Evolutionary conservation across 371 early-diverging fungal genomes (phyloP), one percentile per base, ranked within the genome.

Genomic region (Phascolomyces articulosus): DNA sequence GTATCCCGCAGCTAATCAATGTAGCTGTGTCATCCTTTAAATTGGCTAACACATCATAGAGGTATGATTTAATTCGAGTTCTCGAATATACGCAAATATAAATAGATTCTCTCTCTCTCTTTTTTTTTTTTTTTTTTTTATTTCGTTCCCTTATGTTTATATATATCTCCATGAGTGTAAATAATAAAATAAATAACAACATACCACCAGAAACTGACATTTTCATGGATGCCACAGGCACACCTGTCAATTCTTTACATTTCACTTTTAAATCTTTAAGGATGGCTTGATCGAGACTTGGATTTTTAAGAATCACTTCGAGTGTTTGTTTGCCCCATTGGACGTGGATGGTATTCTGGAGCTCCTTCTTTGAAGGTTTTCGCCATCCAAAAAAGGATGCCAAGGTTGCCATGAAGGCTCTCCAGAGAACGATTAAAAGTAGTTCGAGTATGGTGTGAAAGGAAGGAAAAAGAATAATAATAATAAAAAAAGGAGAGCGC

Each of bases 1-100:
- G 78, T 53, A 88, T 70, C 26, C 88, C 88, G 55, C 80, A 78
- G 21, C 85, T 83, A 2, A 72, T 67, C 54, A 88, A 62, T 1
- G 78, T 82, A 1, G 87, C 86, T n/a, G 75, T 83, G 44, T 88
- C 85, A 60, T 88, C 88, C 64, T 86, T 88, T 67, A 88, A 82
- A 15, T 84, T 77, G 1, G 88, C 88, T 83, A 27, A 23, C 4
- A 34, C 11, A 34, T 34, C n/a, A n/a, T n/a, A n/a, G n/a, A n/a
- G n/a, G n/a, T n/a, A n/a, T n/a, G n/a, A n/a, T n/a, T n/a, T n/a
- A n/a, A n/a, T n/a, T n/a, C n/a, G n/a, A n/a, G n/a, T n/a, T n/a
- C n/a, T n/a, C n/a, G n/a, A n/a, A n/a, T n/a, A n/a, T n/a, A n/a
- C n/a, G n/a, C 10, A 31, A 31, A 31, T 10, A 31, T 31, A 31